Conservation (phyloP, 1,284 basidiomycete genomes). For the Apiotrichum montevideense region DNA sequence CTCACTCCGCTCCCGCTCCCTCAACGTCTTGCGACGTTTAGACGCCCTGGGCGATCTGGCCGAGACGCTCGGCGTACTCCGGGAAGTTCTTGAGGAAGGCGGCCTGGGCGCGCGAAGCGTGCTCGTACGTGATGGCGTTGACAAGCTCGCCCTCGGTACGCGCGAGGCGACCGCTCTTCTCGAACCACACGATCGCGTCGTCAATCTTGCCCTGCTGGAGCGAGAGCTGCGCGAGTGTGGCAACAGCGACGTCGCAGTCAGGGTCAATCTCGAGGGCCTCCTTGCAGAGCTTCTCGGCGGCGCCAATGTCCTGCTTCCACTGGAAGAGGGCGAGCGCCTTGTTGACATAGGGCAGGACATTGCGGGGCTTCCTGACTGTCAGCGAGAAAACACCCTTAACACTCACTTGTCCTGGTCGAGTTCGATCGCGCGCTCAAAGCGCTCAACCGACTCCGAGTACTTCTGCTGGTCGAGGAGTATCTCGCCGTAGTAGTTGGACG, state of each 20-base stretch:
- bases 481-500: slow-evolving; percentile 92
- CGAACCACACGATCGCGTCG: slow-evolving; percentile 81
- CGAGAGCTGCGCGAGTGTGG: slow-evolving; percentile 87
- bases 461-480: slow-evolving; percentile 87
- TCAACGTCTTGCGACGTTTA: slow-evolving; percentile 6
- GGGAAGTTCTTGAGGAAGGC: slow-evolving; percentile 78
- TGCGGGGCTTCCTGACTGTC: slow-evolving; percentile 54
- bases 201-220: slow-evolving; percentile 88
- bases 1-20: neutral
- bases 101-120: slow-evolving; percentile 74
- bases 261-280: slow-evolving; percentile 83
- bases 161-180: slow-evolving; percentile 75
- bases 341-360: slow-evolving; percentile 93
- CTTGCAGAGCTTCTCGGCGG: slow-evolving; percentile 77
- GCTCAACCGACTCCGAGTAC: slow-evolving; percentile 85
- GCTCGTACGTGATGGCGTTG: slow-evolving; percentile 69
- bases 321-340: slow-evolving; percentile 94
- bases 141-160: slow-evolving; percentile 86
- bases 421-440: slow-evolving; percentile 89
- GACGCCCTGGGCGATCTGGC: slow-evolving; percentile 45
- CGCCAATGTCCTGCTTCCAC: slow-evolving; percentile 83
- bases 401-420: slow-evolving; percentile 71
- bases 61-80: slow-evolving; percentile 57
- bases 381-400: neutral
- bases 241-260: slow-evolving; percentile 94